A percentile compares a stretch with the other conserved stretches of the same genome.
These are phyloP conservation scores for Syncephalastrum contaminatum DNA, from an alignment of 371 early-diverging fungal species.

Conservation along the genomic window DNA sequence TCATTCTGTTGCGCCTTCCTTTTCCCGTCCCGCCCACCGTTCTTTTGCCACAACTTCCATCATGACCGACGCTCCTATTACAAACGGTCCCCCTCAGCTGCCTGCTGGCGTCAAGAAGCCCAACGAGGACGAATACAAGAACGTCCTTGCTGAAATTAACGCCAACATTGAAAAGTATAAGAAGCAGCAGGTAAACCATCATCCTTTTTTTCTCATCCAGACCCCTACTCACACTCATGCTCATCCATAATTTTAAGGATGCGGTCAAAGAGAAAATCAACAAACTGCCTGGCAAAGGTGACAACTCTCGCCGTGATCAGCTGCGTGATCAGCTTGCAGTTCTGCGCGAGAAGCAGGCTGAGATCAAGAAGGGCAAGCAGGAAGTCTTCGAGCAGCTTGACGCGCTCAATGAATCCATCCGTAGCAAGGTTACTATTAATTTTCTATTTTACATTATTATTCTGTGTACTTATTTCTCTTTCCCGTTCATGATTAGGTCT, in stretches of 20 bases:
- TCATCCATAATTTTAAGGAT: constrained; percentile 38
- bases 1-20: neutral
- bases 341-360: constrained; percentile 60
- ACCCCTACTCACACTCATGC: neutral
- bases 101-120: constrained; percentile 50
- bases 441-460: neutral
- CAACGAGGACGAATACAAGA: constrained; percentile 47
- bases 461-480: neutral
- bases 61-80: constrained; percentile 18
- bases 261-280: constrained; percentile 44
- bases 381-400: constrained; percentile 62
- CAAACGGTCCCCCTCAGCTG: constrained; percentile 27
- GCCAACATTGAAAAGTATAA: constrained; percentile 56
- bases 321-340: constrained; percentile 61
- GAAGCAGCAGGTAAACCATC: constrained; percentile 49
- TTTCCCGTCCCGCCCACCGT: neutral
- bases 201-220: neutral
- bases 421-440: constrained; percentile 22
- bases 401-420: constrained; percentile 36
- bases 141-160: constrained; percentile 50
- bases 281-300: constrained; percentile 39
- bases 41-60: constrained; percentile 9
- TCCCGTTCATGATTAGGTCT: constrained; percentile 42
- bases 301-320: constrained; percentile 53
- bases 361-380: constrained; percentile 53